Evolutionary conservation across 108 stramenopile species (phyloP), one percentile per base, ranked within the genome.

Genomic region (Ochromonas danica): DNA sequence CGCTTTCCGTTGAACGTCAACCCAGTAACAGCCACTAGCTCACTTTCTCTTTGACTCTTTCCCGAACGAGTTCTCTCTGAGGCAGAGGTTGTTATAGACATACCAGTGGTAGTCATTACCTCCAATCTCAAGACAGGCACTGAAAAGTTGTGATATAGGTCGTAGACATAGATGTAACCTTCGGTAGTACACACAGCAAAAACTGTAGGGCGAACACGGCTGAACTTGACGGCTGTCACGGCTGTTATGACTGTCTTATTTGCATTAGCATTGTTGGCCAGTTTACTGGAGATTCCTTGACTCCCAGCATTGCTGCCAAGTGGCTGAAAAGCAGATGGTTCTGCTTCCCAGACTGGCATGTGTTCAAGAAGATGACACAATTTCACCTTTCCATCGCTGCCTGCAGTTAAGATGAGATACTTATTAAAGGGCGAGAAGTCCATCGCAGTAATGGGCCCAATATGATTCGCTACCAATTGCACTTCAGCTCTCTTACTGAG

Each of bases 401-500:
- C 72, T 10, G 45, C 36, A 10, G 72, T 42, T 6, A 75, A 41
- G 51, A 33, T 35, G 6, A 75, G 6, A 75, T 39, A 1, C 1
- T 67, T 2, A 70, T 85, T 70, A 63, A 85, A 85, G 1, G 84
- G 84, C n/a, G 84, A 85, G 36, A 71, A 84, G 40, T 81, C 61
- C 35, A 85, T 81, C 17, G 80, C 75, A 41, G 81, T 75, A 35
- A 81, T 80, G 0, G 84, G 79, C 0, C 84, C 84, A 17, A 41
- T 40, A 42, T 85, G 84, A n/a, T 33, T 42, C 77, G 81, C 3
- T 10, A 10, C 14, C n/a, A 14, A 25, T 30, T 30, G 31, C 3
- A 33, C 6, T 10, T 75, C 31, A 27, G 17, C 25, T 41, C 27
- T 25, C 10, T 27, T 33, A 10, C 83, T 61, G 1, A 61, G 57